These are phyloP conservation scores for Saitoella complicata DNA, from an alignment of 805 yeast genomes.

Conservation along the genomic window DNA sequence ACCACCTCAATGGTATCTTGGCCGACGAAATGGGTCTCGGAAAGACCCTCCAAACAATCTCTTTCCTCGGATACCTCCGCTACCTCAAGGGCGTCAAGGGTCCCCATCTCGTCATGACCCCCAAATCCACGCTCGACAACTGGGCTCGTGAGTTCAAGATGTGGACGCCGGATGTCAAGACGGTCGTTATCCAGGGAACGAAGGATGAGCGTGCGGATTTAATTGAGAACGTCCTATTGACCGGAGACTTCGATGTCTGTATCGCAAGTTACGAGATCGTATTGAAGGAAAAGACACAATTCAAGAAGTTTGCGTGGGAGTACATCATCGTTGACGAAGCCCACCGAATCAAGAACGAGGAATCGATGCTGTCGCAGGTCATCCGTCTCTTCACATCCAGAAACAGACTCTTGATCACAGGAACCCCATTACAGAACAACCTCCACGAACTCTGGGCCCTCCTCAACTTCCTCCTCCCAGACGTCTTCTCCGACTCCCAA, in stretches of 20 bases:
- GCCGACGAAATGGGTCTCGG: constrained; percentile 99
- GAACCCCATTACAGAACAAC: constrained; percentile 91
- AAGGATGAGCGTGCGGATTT: constrained; percentile 54
- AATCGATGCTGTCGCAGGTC: constrained; percentile 79
- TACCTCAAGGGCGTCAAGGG: constrained; percentile 41
- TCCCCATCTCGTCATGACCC: constrained; percentile 89
- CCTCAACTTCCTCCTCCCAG: constrained; percentile 77
- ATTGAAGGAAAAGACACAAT: constrained; percentile 64
- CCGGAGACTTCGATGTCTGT: constrained; percentile 75
- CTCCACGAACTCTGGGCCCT: constrained; percentile 94
- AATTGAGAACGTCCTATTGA: constrained; percentile 41
- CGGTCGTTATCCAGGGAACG: constrained; percentile 74
- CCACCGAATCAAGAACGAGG: constrained; percentile 90
- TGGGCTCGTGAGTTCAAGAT: constrained; percentile 91
- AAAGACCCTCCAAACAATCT: constrained; percentile 84
- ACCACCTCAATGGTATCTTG: constrained; percentile 75
- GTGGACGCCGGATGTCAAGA: constrained; percentile 64
- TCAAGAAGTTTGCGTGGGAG: constrained; percentile 81
- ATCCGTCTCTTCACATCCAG: constrained; percentile 76
- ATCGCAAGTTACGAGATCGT: constrained; percentile 90
- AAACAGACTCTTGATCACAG: constrained; percentile 76
- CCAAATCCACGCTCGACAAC: constrained; percentile 89
- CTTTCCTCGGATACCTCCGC: constrained; percentile 75
- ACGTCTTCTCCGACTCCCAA: constrained; percentile 82
- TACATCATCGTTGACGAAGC: constrained; percentile 67